A percentile compares a stretch with the other conserved stretches of the same genome.
Evolutionary conservation across 2,329 filamentous ascomycete genomes (phyloP).

Genomic region (Aspergillus phoenicis): DNA sequence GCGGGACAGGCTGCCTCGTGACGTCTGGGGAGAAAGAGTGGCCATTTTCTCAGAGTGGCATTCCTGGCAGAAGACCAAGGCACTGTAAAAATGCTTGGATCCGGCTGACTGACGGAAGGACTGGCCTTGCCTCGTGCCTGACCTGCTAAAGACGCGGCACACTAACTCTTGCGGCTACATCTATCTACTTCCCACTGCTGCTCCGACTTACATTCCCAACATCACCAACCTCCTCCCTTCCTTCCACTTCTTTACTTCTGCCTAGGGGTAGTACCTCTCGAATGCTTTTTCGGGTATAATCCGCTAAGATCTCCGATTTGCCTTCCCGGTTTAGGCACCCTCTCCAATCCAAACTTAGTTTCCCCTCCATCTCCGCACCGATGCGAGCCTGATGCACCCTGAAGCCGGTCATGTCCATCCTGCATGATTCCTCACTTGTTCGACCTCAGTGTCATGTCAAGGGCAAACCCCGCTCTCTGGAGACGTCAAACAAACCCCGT

Average conservation of each 20-base stretch:
- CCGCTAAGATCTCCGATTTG: not conserved
- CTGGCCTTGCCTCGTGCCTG: not conserved
- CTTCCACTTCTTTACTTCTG: not conserved
- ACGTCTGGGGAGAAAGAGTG: not conserved
- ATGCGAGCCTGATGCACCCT: not conserved
- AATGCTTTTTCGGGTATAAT: not conserved
- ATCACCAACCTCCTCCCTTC: not conserved
- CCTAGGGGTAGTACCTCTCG: not conserved
- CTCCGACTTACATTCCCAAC: not conserved
- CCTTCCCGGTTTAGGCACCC: not conserved
- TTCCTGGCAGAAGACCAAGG: no score
- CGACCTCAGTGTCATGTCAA: slow-evolving; percentile 28
- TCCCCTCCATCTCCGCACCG: not conserved
- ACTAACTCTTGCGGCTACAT: not conserved
- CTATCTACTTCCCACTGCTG: not conserved
- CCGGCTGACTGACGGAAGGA: not conserved
- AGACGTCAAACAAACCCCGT: slow-evolving; percentile 10
- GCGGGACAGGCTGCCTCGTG: not conserved
- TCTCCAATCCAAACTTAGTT: not conserved
- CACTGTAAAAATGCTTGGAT: not conserved
- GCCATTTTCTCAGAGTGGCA: no score
- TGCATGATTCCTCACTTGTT: slow-evolving; percentile 12
- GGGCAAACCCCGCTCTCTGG: slow-evolving; percentile 17
- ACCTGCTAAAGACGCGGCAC: not conserved
- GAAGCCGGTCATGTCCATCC: slow-evolving; percentile 11